Base-by-base conservation (phyloP, 306 rosid species). In the Gleditsia sinensis region DNA sequence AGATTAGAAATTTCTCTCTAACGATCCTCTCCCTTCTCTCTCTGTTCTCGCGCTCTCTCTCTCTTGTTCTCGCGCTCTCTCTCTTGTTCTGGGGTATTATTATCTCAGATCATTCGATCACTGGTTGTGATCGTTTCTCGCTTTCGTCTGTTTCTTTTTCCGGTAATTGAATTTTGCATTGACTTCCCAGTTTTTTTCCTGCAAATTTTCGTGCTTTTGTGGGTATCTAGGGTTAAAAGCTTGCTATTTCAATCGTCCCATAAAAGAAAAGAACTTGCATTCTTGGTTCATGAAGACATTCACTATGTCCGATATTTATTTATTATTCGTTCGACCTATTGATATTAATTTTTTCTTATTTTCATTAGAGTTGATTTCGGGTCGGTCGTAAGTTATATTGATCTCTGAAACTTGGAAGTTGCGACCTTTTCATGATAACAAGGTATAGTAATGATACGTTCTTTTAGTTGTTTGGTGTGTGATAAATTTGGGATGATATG, bases 381-480 rank as follows among this genome's bases (percentile, higher is more conserved):
- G 51, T 65, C 36, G 46, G 46, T 34, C 33, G 57, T 69, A 49
- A 56, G 78, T 39, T 77, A 64, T 63, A 24, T 84, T 76, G 83
- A 78, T 78, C 81, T 64, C 51, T 66, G 76, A 64, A 69, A 78
- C 83, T 74, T 54, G 68, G 76, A 65, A 81, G 85, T 61, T 72
- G 76, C 74, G 73, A 78, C 75, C 82, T 80, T 80, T 84, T 69
- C 83, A 84, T 81, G 88, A 74, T 78, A 74, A 69, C 60, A 75
- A 84, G 86, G 88, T 84, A 84, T 42, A 69, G 42, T 63, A 57
- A 42, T 79, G 63, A 34, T 42, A 9, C 30, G 46, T 67, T 80
- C 46, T 37, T 61, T 76, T 67, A 7, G 19, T 30, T 76, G 46
- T 72, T 77, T 64, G 56, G 59, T 73, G 45, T 78, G 34, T 84